Base-by-base conservation (phyloP, 768 basidiomycete species). In the Pleurotus tuber-regium region DNA sequence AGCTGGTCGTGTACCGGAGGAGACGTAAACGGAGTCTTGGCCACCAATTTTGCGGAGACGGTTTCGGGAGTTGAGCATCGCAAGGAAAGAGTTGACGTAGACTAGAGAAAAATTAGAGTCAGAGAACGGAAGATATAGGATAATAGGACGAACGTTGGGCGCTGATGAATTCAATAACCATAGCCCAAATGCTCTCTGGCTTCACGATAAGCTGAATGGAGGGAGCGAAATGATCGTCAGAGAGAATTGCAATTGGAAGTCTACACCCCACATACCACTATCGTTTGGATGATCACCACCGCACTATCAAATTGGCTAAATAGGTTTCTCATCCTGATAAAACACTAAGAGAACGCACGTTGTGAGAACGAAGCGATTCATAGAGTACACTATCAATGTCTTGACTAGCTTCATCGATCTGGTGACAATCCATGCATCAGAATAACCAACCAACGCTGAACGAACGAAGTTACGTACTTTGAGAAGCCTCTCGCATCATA, bases 151-250 rank as follows among this genome's bases (percentile, higher is more conserved):
- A 11, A 48, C 46, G 23, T n/a, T 48, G 46, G 8, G 46, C 46
- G 46, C 46, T 48, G 19, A 48, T 30, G 18, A 48, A 48, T 31
- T 48, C 46, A 18, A 48, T 48, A 24, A 48, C 46, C 46, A 48
- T 48, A 4, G 46, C 46, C 46, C 46, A 48, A 2, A 48, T 48
- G n/a, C 46, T 48, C 21, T 48, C 18, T 9, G 46, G 46, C 9
- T 35, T 31, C 3, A 19, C 30, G 23, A 48, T 48, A 19, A 48
- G 46, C 46, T 47, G 18, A 26, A 35, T 11, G 25, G n/a, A 16
- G 24, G n/a, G 7, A 16, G n/a, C 3, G 12, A 26, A 9, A 19
- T 19, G 38, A 8, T 9, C 14, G 38, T 19, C 9, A 14, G 38
- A 40, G 38, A 40, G 41, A 10, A 16, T 11, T 5, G 16, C 11